Percentiles rank a stretch among this genome's conserved stretches.
Evolutionary conservation across 164 flowering plant genomes (phyloP).

Genomic region (Dillenia turbinata): DNA sequence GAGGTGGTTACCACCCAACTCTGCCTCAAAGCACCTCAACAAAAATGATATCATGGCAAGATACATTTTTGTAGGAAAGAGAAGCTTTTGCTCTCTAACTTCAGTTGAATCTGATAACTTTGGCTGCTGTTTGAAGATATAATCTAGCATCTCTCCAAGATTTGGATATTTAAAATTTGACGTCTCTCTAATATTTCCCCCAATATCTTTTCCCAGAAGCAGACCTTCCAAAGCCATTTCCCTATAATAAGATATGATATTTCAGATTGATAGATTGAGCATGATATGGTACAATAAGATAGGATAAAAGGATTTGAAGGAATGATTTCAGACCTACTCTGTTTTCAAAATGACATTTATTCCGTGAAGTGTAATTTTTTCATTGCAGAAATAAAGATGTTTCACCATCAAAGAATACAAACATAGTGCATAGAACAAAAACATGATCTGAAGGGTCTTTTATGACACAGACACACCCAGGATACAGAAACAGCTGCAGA

Average conservation of each 20-base stretch:
- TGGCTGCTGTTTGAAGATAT: conserved; percentile 73
- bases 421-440: too few relatives aligned
- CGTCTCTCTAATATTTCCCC: conserved; percentile 20
- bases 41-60: conserved; percentile 77
- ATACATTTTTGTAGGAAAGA: conserved; percentile 75
- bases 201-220: conserved; percentile 48
- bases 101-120: conserved; percentile 49
- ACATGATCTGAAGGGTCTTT: too few relatives aligned
- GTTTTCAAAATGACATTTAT: too few relatives aligned
- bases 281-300: too few relatives aligned
- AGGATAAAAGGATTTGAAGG: too few relatives aligned
- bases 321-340: too few relatives aligned
- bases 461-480: too few relatives aligned
- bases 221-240: conserved; percentile 96
- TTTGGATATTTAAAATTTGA: conserved; percentile 49
- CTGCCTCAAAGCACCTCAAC: conserved; percentile 73
- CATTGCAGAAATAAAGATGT: too few relatives aligned
- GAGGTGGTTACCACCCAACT: conserved; percentile 28
- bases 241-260: conserved; percentile 28
- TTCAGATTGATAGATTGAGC: too few relatives aligned
- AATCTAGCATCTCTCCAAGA: conserved; percentile 63
- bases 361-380: too few relatives aligned
- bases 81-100: conserved; percentile 57
- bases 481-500: background rate
- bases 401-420: too few relatives aligned